Base-by-base conservation (phyloP, 345 rosid species). In the Excoecaria agallocha region DNA sequence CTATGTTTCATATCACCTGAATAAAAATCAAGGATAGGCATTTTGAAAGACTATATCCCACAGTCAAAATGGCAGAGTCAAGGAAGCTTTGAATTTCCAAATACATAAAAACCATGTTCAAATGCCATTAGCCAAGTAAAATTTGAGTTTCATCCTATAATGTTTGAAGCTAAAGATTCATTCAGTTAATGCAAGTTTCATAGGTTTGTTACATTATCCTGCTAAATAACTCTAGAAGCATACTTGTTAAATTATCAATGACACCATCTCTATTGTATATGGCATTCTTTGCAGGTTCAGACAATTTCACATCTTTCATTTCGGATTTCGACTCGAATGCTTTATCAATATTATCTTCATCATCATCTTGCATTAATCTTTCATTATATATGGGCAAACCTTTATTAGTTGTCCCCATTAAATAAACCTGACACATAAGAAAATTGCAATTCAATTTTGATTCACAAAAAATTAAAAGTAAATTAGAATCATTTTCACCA, bases 181-280 rank as follows among this genome's bases (percentile, higher is more conserved):
- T n/a, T n/a, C n/a, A n/a, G n/a, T n/a, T n/a, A n/a, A n/a, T n/a
- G n/a, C n/a, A n/a, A n/a, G n/a, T n/a, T n/a, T n/a, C n/a, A n/a
- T n/a, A n/a, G n/a, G n/a, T n/a, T n/a, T n/a, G n/a, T n/a, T n/a
- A n/a, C n/a, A n/a, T n/a, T n/a, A n/a, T n/a, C n/a, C n/a, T n/a
- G n/a, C n/a, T n/a, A n/a, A n/a, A n/a, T n/a, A n/a, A n/a, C n/a
- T n/a, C n/a, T n/a, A n/a, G n/a, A n/a, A n/a, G n/a, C n/a, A n/a
- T n/a, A n/a, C n/a, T n/a, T n/a, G n/a, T n/a, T n/a, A n/a, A n/a
- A n/a, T 93, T 95, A 61, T 93, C 96, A 57, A 81, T 82, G 2
- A 93, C 82, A 8, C 89, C 96, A 19, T 86, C 93, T 73, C 87
- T 81, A 64, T 93, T 84, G 80, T 69, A 86, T 59, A 93, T n/a